phyloP scores from a whole-genome alignment of 2,329 filamentous ascomycete species.

The Claviceps sp. region DNA sequence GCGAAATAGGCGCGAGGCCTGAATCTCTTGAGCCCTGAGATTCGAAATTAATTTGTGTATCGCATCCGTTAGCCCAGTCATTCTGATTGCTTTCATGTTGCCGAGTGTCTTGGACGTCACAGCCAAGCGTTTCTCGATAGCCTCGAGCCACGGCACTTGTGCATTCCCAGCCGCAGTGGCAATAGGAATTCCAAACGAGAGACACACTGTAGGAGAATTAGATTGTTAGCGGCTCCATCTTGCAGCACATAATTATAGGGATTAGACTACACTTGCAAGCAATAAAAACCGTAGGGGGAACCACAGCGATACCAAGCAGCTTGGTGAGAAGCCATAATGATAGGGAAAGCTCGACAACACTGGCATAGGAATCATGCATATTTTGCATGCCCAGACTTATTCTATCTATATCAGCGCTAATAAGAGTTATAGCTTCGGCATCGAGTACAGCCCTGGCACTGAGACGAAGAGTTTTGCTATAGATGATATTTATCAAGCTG shows the following conservation, averaged over 20 bases:
- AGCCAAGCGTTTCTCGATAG: slow-evolving; percentile 14
- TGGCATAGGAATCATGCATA: slow-evolving; percentile 22
- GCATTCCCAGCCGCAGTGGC: slow-evolving; percentile 11
- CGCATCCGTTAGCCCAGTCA: slow-evolving; percentile 24
- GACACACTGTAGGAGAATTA: neutral
- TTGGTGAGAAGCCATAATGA: slow-evolving; percentile 21
- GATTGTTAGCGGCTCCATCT: neutral
- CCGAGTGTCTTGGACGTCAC: slow-evolving; percentile 12
- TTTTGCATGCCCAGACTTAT: slow-evolving; percentile 14
- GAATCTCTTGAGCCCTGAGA: slow-evolving; percentile 23
- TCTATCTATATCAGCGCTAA: slow-evolving; percentile 29
- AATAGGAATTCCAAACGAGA: slow-evolving; percentile 10
- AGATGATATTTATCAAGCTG: slow-evolving; percentile 31
- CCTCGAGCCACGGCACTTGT: slow-evolving; percentile 14
- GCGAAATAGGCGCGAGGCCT: slow-evolving; percentile 15
- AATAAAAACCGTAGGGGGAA: slow-evolving; percentile 11
- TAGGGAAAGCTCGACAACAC: slow-evolving; percentile 20
- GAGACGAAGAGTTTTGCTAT: slow-evolving; percentile 26
- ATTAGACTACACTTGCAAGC: slow-evolving; percentile 6
- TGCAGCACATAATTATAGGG: neutral
- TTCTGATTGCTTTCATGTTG: slow-evolving; percentile 27
- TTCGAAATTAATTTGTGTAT: slow-evolving; percentile 19
- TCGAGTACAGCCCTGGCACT: slow-evolving; percentile 14
- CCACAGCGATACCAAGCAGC: slow-evolving; percentile 11
- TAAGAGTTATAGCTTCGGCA: slow-evolving; percentile 25